Base-by-base conservation (phyloP, 169 alveolate species). In the Plasmodium yoelii region DNA sequence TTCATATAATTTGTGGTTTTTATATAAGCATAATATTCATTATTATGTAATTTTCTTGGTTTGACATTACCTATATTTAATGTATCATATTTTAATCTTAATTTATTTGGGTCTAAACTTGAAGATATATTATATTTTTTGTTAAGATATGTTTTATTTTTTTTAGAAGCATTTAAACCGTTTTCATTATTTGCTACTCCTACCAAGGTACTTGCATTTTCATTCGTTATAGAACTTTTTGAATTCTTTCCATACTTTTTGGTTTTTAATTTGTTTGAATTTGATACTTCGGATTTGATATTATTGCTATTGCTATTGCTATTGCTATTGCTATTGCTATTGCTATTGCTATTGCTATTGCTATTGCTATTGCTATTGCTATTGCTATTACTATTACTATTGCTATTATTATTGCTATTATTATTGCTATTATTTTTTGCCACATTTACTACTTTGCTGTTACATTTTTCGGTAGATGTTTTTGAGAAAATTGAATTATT, bases 101-200 rank as follows among this genome's bases (percentile, higher is more conserved):
- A 22, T 22, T 53, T 53, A 53, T 47, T 74, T 22, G 7, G 74
- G 7, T 74, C 88, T 22, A 24, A 15, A 61, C 26, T 74, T 28
- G 49, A 74, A 0, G 74, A 10, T 15, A 74, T 42, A 34, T 39
- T 18, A 18, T 34, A 74, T 26, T 55, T 74, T 19, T 57, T 74
- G 22, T 74, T 74, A 5, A 74, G 39, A 24, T 24, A 74, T 8
- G 64, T 61, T 28, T 74, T 74, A n/a, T 74, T 74, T 57, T 74
- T 74, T 42, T 74, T 74, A 22, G 88, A 8, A 74, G 15, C 42
- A 65, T 74, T 74, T 61, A 12, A 53, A 1, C 47, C 22, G 9
- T 46, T 74, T 6, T 61, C 75, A 26, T 51, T 61, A 28, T 60
- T 42, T 34, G 42, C 7, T 34, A 34, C 7, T 34, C 42, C 42